Evolutionary conservation across 805 yeast species (phyloP).

Genomic region (Cyberlindnera americana): DNA sequence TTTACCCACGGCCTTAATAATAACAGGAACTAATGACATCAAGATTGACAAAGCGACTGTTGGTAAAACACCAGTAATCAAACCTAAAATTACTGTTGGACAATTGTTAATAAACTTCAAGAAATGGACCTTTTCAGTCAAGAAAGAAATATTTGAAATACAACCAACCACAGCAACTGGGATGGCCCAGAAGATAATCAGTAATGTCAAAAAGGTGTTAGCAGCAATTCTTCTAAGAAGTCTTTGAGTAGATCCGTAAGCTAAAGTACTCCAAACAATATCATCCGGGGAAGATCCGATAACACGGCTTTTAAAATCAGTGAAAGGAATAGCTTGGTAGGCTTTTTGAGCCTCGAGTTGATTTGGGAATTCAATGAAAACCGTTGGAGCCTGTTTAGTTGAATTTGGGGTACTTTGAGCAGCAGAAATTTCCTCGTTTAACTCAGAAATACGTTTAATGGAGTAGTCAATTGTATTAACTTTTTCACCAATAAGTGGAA

Average conservation of each 20-base stretch:
- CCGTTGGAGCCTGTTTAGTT: conserved; percentile 58
- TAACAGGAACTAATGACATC: conserved; percentile 83
- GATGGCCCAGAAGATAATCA: conserved; percentile 89
- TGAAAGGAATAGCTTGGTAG: conserved; percentile 71
- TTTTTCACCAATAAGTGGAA: conserved; percentile 71
- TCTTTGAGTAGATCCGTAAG: conserved; percentile 55
- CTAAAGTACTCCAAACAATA: conserved; percentile 76
- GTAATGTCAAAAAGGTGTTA: conserved; percentile 54
- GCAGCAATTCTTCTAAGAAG: conserved; percentile 55
- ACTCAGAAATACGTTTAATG: conserved; percentile 60
- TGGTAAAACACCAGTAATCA: conserved; percentile 86
- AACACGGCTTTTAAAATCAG: conserved; percentile 39
- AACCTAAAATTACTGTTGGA: conserved; percentile 69
- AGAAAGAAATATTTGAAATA: conserved; percentile 78
- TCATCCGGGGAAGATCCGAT: conserved; percentile 79
- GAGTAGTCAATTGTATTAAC: conserved; percentile 81
- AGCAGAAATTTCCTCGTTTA: conserved; percentile 61
- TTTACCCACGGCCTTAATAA: conserved; percentile 74
- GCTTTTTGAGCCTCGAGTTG: conserved; percentile 89
- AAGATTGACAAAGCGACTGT: conserved; percentile 74
- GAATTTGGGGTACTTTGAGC: conserved; percentile 39
- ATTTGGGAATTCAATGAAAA: conserved; percentile 61
- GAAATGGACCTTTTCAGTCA: conserved; percentile 70
- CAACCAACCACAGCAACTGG: conserved; percentile 98
- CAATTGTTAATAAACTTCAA: conserved; percentile 70